Evolutionary conservation across 768 basidiomycete species (phyloP), one percentile per base, ranked within the genome.

Genomic region (Psilocybe sp.): DNA sequence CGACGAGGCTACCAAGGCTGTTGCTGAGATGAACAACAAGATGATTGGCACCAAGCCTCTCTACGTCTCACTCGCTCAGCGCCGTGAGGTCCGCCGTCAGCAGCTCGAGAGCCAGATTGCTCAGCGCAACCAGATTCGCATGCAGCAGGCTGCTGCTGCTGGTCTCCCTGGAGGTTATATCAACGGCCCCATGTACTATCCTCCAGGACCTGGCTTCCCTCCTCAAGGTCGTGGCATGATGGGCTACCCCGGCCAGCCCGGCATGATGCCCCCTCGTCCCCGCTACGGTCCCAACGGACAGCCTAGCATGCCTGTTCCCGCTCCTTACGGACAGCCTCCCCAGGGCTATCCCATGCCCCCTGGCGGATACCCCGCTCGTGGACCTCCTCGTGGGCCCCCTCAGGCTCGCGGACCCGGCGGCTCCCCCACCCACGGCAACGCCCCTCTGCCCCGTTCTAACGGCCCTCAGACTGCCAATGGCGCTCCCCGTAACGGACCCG

Each of bases 21-120:
- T 98, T 52, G 91, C 93, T 48, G 97, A 99, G 78, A 97, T 99
- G 94, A 99, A 99, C 82, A 98, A 97, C 83, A 96, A 96, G 77
- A 98, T 98, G 87, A 92, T 98, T 63, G 96, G 96, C 54, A 83
- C 87, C 58, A 99, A 99, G 76, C 97, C 97, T 46, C 84, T 99
- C 62, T 99, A 98, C 65, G 97, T 99, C 66, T 95, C 96, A 37
- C 85, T 98, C 58, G 97, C 97, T 59, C 97, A 99, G 69, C 92
- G 96, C 58, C 93, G 94, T 55, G 97, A 99, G 65, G 91, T 97
- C 63, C 91, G 97, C 68, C 84, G 95, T 64, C 96, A 98, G 70
- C 95, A 98, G 69, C 82, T 99, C 60, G 97, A 98, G 76, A 94
- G 90, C 65, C 97, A 98, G 79, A 95, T 98, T 65, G 92, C 92